These are phyloP conservation scores for Colletotrichum euphorbiae DNA, from an alignment of 2,329 filamentous ascomycete genomes.

Conservation along the genomic window DNA sequence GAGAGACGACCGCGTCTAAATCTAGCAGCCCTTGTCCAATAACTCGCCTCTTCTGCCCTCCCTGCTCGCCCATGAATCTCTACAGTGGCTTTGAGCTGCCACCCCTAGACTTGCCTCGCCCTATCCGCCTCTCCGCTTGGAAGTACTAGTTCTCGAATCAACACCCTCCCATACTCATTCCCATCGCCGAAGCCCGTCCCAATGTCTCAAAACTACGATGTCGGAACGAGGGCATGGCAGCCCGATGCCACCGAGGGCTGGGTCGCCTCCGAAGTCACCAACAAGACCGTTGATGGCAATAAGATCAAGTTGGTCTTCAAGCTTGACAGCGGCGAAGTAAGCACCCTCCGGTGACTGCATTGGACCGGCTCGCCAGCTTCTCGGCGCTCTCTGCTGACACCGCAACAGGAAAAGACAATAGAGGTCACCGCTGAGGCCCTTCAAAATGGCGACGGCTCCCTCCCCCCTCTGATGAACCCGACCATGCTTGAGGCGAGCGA, in stretches of 20 bases:
- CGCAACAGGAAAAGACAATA: constrained; percentile 77
- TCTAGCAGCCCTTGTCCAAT: constrained; percentile 14
- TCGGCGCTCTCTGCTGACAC: constrained; percentile 21
- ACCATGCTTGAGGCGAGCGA: constrained; percentile 98
- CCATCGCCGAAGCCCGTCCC: constrained; percentile 44
- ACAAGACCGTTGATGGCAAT: constrained; percentile 84
- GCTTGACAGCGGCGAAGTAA: constrained; percentile 92
- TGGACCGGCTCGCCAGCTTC: background rate
- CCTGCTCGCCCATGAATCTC: constrained; percentile 39
- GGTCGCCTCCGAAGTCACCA: constrained; percentile 93
- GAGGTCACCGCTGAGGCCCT: constrained; percentile 82
- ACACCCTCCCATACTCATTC: constrained; percentile 29
- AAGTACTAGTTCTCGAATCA: constrained; percentile 31
- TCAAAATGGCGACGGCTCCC: constrained; percentile 78
- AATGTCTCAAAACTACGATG: constrained; percentile 96
- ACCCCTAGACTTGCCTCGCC: constrained; percentile 35
- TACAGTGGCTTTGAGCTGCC: constrained; percentile 30
- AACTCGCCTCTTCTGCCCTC: constrained; percentile 1
- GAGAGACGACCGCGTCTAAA: background rate
- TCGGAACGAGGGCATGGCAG: constrained; percentile 98
- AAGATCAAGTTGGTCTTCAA: constrained; percentile 90
- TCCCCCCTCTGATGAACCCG: constrained; percentile 97
- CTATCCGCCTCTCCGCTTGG: constrained; percentile 21
- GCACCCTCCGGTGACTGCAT: background rate
- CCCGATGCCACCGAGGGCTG: constrained; percentile 95